Conservation (phyloP, 2,329 filamentous ascomycete species). For the Achaetomium macrosporum region DNA sequence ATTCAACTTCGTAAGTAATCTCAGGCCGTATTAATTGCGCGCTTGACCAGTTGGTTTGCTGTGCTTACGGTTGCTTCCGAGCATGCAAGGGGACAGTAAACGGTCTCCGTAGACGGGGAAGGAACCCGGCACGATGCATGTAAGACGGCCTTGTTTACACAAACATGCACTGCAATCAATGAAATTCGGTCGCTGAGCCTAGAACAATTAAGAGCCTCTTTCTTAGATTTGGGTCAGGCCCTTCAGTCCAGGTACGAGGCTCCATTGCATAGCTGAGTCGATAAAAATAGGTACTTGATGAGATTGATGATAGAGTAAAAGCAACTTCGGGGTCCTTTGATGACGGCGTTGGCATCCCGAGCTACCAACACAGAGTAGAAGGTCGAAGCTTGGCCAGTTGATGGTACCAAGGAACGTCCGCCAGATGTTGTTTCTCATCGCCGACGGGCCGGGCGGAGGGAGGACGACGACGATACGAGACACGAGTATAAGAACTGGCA, state of each 20-base stretch:
- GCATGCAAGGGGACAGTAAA: neutral
- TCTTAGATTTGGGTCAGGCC: neutral
- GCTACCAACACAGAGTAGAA: slow-evolving; percentile 4
- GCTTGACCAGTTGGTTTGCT: neutral
- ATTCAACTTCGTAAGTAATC: neutral
- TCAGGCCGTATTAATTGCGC: slow-evolving; percentile 5
- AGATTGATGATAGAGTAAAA: slow-evolving; percentile 9
- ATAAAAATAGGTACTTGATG: slow-evolving; percentile 8
- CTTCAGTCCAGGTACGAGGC: slow-evolving; percentile 3
- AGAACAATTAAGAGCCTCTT: slow-evolving; percentile 1
- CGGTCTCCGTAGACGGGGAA: slow-evolving; percentile 1
- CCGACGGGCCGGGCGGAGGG: neutral
- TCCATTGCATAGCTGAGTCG: neutral
- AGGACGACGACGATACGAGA: neutral
- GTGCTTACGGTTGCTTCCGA: neutral
- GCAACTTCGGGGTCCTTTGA: neutral
- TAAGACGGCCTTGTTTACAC: neutral
- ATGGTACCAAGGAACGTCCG: neutral
- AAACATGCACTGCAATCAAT: slow-evolving; percentile 1
- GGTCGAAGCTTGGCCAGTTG: neutral
- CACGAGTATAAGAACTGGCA: slow-evolving; percentile 2
- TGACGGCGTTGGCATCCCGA: slow-evolving; percentile 10
- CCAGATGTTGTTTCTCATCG: neutral
- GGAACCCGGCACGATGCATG: slow-evolving; percentile 2
- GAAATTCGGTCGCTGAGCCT: neutral